Evolutionary conservation across 75 land plant species (phyloP), one percentile per base, ranked within the genome.

Genomic region (Chamaecyparis obtusa): DNA sequence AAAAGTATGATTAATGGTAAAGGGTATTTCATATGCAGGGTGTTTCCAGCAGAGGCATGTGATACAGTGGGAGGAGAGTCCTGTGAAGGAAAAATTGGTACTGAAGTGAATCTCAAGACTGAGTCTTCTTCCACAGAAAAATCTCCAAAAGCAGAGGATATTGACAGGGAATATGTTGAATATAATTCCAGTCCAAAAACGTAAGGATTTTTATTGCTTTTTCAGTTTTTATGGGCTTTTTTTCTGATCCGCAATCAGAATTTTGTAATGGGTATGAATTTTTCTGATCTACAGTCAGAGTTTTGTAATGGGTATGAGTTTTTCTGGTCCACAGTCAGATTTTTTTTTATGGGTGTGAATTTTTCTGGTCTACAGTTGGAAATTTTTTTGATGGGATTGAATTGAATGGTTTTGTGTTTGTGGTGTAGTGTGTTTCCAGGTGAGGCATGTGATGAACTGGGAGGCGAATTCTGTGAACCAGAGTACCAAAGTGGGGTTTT

Each of bases 391-490:
- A 71, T 60, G 67, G 48, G 49, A 30, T 9, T 86, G n/a, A 64
- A 64, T 27, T 32, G 27, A 32, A 57, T 85, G 36, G 5, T 48
- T n/a, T 56, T 57, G 15, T 85, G 30, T 87, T 37, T 33, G n/a
- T 78, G 46, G 15, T 81, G 76, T 94, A 95, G 96, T 71, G 97
- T 95, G 60, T 95, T 95, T 71, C 92, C 89, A 39, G 95, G 84
- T 5, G 97, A 96, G 77, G 96, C 97, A 56, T 96, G 97, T 83
- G 97, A 96, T 90, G 95, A 93, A 80, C 96, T 96, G 55, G 97
- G 97, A 85, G 97, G 97, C 69, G 95, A 93, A 84, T 96, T 96
- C 87, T 96, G 96, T 46, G 90, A 90, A 60, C 80, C 91, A 9
- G 91, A 91, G 9, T 91, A 90, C 46, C 93, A 92, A 85, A 46